phyloP scores from a whole-genome alignment of 2,329 filamentous ascomycete genomes.

The Neospermospora avenae region DNA sequence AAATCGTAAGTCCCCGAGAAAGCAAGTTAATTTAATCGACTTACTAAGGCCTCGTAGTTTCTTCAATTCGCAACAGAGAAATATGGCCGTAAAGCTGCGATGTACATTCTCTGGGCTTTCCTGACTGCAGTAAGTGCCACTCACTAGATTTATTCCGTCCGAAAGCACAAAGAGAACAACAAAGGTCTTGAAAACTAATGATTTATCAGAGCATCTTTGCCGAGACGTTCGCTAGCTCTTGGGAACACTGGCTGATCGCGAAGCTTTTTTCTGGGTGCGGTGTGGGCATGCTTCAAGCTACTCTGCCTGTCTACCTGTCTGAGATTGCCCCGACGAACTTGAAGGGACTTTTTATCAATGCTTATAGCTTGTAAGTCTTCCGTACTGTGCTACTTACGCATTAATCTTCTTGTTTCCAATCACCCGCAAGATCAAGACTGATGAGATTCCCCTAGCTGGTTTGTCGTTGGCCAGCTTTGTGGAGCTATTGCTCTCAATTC shows the following conservation, averaged over 20 bases:
- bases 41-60: conserved; percentile 6
- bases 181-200: not conserved
- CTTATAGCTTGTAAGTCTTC: conserved; percentile 21
- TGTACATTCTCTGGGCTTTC: conserved; percentile 35
- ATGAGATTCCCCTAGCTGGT: conserved; percentile 36
- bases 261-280: conserved; percentile 25
- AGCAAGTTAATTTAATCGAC: no score
- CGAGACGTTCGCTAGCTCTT: conserved; percentile 20
- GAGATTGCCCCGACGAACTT: conserved; percentile 24
- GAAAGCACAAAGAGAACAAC: not conserved
- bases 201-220: conserved; percentile 18
- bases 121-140: conserved; percentile 25
- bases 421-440: not conserved
- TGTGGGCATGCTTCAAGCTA: conserved; percentile 25
- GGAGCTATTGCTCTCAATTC: conserved; percentile 41
- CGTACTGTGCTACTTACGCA: no score
- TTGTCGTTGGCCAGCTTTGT: conserved; percentile 42
- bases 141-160: not conserved
- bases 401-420: not conserved
- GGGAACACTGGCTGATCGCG: conserved; percentile 23
- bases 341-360: conserved; percentile 21
- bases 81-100: conserved; percentile 36
- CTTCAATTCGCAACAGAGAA: conserved; percentile 27
- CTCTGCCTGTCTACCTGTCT: conserved; percentile 24
- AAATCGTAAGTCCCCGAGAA: conserved; percentile 24